Conservation (phyloP, 1,139 yeast species). For the Blastobotrys serpentis region DNA sequence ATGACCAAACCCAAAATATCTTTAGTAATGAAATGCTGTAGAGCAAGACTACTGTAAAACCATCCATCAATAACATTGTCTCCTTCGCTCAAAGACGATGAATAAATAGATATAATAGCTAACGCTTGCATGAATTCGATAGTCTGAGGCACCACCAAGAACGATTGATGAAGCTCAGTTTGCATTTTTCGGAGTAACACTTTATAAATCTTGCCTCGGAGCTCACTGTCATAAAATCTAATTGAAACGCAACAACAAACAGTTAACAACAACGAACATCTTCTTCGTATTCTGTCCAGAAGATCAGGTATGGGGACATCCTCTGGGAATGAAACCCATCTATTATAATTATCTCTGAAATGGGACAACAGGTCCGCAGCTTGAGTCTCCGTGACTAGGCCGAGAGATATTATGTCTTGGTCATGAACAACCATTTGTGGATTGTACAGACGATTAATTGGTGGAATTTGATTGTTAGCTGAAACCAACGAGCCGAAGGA, state of each 20-base stretch:
- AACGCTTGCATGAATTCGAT: slow-evolving; percentile 67
- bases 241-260: slow-evolving; percentile 63
- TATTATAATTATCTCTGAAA: slow-evolving; percentile 66
- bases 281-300: slow-evolving; percentile 50
- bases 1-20: slow-evolving; percentile 41
- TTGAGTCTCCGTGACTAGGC: slow-evolving; percentile 52
- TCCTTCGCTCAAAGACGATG: slow-evolving; percentile 55
- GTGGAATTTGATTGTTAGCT: slow-evolving; percentile 42
- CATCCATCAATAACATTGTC: slow-evolving; percentile 56
- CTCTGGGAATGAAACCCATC: slow-evolving; percentile 76
- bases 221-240: slow-evolving; percentile 47
- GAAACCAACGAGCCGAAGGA: slow-evolving; percentile 44
- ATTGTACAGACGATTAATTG: slow-evolving; percentile 45
- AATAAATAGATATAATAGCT: slow-evolving; percentile 60
- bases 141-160: slow-evolving; percentile 45
- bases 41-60: slow-evolving; percentile 58
- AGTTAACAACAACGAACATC: slow-evolving; percentile 63
- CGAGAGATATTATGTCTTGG: slow-evolving; percentile 49
- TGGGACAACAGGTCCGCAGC: slow-evolving; percentile 52
- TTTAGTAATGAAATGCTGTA: slow-evolving; percentile 56
- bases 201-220: slow-evolving; percentile 42
- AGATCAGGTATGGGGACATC: slow-evolving; percentile 50
- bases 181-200: slow-evolving; percentile 39
- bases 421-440: slow-evolving; percentile 36
- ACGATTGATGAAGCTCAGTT: slow-evolving; percentile 48